Conservation (phyloP, 2,329 filamentous ascomycete genomes). For the Botrytis sinoallii region DNA sequence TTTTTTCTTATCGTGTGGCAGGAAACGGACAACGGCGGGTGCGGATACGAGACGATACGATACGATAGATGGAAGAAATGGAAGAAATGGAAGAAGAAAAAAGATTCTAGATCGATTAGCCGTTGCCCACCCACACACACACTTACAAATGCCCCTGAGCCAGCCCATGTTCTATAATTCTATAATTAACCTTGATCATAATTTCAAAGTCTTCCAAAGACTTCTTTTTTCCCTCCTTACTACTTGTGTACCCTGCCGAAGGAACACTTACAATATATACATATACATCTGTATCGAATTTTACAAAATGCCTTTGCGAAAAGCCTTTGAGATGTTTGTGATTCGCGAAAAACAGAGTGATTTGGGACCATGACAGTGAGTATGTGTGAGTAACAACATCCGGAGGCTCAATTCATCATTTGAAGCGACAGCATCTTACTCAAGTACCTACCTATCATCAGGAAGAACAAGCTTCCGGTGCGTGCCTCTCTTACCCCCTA, state of each 20-base stretch:
- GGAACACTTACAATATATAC: not conserved
- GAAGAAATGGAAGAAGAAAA: not conserved
- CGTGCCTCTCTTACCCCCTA: not conserved
- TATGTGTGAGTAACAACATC: not conserved
- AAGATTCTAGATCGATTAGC: conserved; percentile 1
- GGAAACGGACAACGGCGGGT: not conserved
- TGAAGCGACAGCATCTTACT: not conserved
- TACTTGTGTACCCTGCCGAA: not conserved
- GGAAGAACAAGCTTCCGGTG: not conserved
- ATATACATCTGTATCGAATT: not conserved
- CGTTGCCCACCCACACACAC: not conserved
- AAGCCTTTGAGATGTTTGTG: not conserved
- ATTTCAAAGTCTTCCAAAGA: not conserved
- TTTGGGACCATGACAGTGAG: not conserved
- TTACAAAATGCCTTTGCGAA: not conserved
- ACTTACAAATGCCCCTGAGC: conserved; percentile 4
- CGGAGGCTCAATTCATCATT: not conserved
- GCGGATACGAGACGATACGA: not conserved
- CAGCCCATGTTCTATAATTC: not conserved
- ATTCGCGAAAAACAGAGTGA: not conserved
- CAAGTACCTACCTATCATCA: not conserved
- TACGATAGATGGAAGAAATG: not conserved
- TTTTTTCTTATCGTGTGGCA: not conserved
- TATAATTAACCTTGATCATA: not conserved
- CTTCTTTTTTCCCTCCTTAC: not conserved